Evolutionary conservation across 352 stramenopile genomes (phyloP), one percentile per base, ranked within the genome.

Genomic region (Plasmopara viticola): DNA sequence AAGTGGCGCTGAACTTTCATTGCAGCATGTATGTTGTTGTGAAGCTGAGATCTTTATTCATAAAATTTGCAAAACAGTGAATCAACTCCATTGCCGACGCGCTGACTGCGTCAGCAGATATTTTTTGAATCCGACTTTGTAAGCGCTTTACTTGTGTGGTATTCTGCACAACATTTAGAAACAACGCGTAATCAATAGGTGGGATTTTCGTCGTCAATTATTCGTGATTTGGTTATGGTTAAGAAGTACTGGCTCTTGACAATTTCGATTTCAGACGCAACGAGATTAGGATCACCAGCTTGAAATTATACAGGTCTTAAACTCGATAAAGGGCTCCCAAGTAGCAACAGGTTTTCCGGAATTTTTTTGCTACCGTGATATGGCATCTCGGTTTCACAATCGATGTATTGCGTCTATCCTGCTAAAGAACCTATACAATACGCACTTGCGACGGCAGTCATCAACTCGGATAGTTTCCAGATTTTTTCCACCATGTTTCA

Each of bases 381-480:
- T 17, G 75, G 70, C 18, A 66, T 44, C 47, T 82, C 75, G 1
- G 73, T 78, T 25, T 51, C 41, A 0, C 64, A 51, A 39, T 92
- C 79, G 6, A 92, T 56, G 47, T 88, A 92, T 44, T 89, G 80
- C 14, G 70, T 82, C 82, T 79, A 92, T 29, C 87, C 75, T 10
- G 75, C 77, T 3, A 25, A 5, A 92, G 51, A 8, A 0, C 76
- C 75, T 67, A 92, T 81, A 31, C 53, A 66, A 47, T 70, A 83
- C 7, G 69, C 68, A 12, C 58, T 54, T 6, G 48, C 48, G 9
- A 89, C 44, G 0, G 64, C 66, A 0, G 55, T 29, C 18, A 58
- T 52, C 82, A 79, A 92, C 40, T 90, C 60, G 1, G 56, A 49
- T n/a, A 53, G 1, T 25, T 25, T 4, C 60, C 73, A 15, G 52